Evolutionary conservation across 176 grass and related monocot species (phyloP).

Genomic region (Alloteropsis semialata): DNA sequence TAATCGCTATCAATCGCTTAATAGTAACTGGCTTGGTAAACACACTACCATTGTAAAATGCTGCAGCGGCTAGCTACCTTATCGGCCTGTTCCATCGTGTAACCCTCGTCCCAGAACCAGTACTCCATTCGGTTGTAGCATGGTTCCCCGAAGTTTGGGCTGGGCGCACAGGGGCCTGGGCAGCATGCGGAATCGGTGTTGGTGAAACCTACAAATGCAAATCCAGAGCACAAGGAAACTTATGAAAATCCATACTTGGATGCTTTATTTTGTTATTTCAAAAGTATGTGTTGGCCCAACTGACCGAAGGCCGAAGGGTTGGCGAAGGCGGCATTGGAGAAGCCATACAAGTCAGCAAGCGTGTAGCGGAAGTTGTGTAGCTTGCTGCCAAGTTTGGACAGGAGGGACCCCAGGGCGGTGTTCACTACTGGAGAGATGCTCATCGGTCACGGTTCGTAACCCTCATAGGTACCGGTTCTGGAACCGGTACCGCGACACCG

Average conservation of each 20-base stretch:
- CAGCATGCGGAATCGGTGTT: conserved; percentile 2
- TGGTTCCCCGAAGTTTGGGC: background rate
- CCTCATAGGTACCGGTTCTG: too few species aligned
- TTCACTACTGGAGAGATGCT: too few species aligned
- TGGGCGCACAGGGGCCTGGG: background rate
- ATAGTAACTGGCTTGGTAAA: conserved; percentile 18
- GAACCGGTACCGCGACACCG: too few species aligned
- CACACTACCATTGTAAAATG: background rate
- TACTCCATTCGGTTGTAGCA: background rate
- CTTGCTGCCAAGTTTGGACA: background rate
- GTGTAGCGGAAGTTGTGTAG: conserved; percentile 11
- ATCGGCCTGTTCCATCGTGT: background rate
- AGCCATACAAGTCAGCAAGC: conserved; percentile 6
- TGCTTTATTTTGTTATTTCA: background rate
- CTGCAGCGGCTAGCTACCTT: background rate
- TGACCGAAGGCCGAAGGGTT: conserved; percentile 9
- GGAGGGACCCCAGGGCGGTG: background rate
- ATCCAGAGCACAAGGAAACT: background rate
- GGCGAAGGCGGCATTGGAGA: background rate
- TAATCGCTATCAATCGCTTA: background rate
- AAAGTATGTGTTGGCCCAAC: background rate
- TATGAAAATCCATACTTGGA: background rate
- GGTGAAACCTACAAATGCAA: conserved; percentile 1
- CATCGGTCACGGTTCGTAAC: too few species aligned
- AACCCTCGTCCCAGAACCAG: conserved; percentile 24